Percentiles rank a stretch among this genome's conserved stretches.
Evolutionary conservation across 139 green algal genomes (phyloP).

Genomic region (Pleodorina starrii): DNA sequence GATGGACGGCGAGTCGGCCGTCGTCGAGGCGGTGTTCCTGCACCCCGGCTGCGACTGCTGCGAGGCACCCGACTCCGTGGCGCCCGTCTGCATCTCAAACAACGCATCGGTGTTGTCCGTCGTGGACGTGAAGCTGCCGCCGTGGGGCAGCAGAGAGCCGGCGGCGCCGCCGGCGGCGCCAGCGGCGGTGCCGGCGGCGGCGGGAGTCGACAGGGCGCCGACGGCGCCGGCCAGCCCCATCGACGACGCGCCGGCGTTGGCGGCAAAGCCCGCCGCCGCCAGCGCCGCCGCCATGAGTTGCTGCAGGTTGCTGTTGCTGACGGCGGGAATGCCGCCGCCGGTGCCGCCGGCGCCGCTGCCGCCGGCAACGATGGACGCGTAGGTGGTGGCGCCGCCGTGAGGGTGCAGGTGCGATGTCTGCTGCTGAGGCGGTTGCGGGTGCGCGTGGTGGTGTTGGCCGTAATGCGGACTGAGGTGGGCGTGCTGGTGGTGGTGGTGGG

Average conservation of each 20-base stretch:
- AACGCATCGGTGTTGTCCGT: conserved; percentile 5
- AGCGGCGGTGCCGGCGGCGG: background rate
- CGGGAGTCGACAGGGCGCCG: background rate
- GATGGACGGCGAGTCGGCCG: conserved; percentile 44
- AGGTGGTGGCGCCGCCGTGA: background rate
- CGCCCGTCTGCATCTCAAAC: conserved; percentile 45
- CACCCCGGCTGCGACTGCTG: conserved; percentile 23
- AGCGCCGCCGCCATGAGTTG: background rate
- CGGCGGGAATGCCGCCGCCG: background rate
- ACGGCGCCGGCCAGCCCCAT: background rate
- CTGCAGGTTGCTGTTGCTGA: conserved; percentile 7
- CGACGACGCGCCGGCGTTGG: background rate
- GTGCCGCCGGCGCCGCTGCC: too few species aligned
- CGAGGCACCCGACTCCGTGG: conserved; percentile 29
- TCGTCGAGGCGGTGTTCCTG: background rate
- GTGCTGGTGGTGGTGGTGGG: background rate
- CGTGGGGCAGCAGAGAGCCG: background rate
- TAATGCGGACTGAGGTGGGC: too few species aligned
- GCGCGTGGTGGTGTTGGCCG: too few species aligned
- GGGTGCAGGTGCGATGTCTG: too few species aligned
- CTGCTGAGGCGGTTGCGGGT: too few species aligned
- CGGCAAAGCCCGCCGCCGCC: conserved; percentile 2
- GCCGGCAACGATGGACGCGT: background rate
- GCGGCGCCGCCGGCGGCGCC: background rate
- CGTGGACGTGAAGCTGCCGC: conserved; percentile 34